A percentile compares a stretch with the other conserved stretches of the same genome.
These are phyloP conservation scores for Polygonum maritimum DNA, from an alignment of 148 eudicot species.

Conservation along the genomic window DNA sequence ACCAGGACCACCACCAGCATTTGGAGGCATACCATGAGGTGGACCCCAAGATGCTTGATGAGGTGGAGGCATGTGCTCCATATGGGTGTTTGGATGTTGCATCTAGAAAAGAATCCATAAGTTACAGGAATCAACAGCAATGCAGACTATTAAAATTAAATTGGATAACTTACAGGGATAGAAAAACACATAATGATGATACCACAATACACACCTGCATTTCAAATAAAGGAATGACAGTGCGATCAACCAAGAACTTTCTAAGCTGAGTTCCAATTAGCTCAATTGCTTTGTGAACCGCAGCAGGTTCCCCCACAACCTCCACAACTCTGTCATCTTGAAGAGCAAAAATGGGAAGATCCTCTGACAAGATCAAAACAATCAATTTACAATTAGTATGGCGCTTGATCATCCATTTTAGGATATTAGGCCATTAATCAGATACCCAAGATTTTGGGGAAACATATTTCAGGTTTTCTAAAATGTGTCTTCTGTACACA, in stretches of 20 bases:
- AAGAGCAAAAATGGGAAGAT: constrained; percentile 82
- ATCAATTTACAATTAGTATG: background rate
- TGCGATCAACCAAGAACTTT: constrained; percentile 90
- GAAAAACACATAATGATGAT: background rate
- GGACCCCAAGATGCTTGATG: constrained; percentile 72
- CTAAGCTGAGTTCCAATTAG: constrained; percentile 80
- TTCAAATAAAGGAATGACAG: constrained; percentile 69
- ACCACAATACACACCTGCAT: constrained; percentile 35
- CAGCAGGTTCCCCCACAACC: constrained; percentile 70
- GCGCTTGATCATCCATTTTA: background rate
- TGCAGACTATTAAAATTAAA: background rate
- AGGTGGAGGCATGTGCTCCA: constrained; percentile 58
- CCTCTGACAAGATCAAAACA: constrained; percentile 33
- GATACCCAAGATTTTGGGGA: background rate
- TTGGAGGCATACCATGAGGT: constrained; percentile 45
- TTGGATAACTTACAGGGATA: background rate
- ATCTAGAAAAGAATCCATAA: constrained; percentile 32
- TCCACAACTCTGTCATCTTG: constrained; percentile 91
- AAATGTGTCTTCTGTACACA: background rate
- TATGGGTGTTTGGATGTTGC: constrained; percentile 56
- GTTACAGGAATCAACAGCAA: background rate
- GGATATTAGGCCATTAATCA: background rate
- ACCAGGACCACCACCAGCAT: constrained; percentile 25
- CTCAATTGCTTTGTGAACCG: constrained; percentile 70
- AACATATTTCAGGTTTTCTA: background rate